Evolutionary conservation across 2,329 filamentous ascomycete species (phyloP), one percentile per base, ranked within the genome.

Genomic region (Lachnellula arida): DNA sequence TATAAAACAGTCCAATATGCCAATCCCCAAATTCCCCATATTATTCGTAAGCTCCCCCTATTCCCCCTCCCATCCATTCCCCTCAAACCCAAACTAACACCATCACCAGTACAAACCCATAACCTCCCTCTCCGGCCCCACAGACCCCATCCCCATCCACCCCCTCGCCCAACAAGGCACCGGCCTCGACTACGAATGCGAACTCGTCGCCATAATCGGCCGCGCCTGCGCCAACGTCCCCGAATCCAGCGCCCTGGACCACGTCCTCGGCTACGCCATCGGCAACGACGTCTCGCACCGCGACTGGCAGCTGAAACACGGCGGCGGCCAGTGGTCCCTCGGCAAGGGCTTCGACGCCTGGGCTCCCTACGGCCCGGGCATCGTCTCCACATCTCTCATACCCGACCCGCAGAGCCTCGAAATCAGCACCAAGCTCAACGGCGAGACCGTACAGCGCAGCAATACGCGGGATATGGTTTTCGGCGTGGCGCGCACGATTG

Each of bases 231-330:
- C 75, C 44, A 79, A 91, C 67, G 84, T 92, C 12, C 70, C 82
- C 1, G 85, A 88, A 71, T 75, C 76, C 1, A 71, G 81, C 22
- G 88, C 88, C 0, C 74, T 91, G n/a, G 75, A 85, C 51, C 85
- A 89, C 65, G 86, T 92, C 2, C 75, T 91, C 2, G 89, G 89
- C 5, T 92, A 91, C 68, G 78, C 84, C 2, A 80, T 89, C 35
- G 87, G 88, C 53, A 89, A 93, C 71, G 89, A 93, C 69, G 81
- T 93, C n/a, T 89, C 85, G 11, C 87, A 90, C 72, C 82, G 88
- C 42, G 86, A 89, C 61, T 91, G 87, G 85, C 87, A 90, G 72
- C 71, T 88, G 58, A 80, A 84, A 69, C 79, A 77, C 42, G 85
- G 85, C 15, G 84, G 84, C 15, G 80, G 85, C 1, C 87, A 90